These are phyloP conservation scores for Pseudogymnoascus destructans DNA, from an alignment of 2,329 filamentous ascomycete species.

Conservation along the genomic window DNA sequence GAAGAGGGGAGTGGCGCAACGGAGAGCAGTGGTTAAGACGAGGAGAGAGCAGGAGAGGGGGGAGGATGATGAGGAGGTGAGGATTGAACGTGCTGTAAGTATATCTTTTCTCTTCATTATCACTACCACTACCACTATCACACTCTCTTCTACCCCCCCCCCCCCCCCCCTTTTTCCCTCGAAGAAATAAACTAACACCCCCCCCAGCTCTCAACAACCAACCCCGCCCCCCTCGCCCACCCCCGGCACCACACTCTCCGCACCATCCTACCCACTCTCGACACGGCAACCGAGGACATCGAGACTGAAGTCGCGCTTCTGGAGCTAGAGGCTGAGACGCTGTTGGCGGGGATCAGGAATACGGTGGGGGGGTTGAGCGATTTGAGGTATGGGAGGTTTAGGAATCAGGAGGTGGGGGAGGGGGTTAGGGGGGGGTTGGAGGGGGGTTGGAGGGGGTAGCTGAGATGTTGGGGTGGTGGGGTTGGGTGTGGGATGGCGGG, in stretches of 20 bases:
- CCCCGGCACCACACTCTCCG: conserved; percentile 41
- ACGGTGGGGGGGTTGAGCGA: conserved; percentile 66
- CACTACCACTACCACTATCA: neutral
- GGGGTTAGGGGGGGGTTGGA: conserved; percentile 56
- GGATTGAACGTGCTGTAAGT: conserved; percentile 43
- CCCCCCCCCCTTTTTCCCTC: too few relatives aligned
- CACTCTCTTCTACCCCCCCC: neutral
- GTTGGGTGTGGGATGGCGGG: neutral
- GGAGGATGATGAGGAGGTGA: conserved; percentile 33
- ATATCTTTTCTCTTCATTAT: conserved; percentile 11
- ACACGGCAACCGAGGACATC: conserved; percentile 50
- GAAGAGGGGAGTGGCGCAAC: conserved; percentile 44
- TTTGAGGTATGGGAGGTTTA: conserved; percentile 65
- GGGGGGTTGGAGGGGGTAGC: conserved; percentile 36
- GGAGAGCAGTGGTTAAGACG: conserved; percentile 42
- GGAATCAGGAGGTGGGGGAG: conserved; percentile 47
- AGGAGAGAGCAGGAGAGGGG: conserved; percentile 40
- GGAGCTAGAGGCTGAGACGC: conserved; percentile 47
- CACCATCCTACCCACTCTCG: conserved; percentile 56
- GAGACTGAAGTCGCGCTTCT: conserved; percentile 54
- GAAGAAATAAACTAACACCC: neutral
- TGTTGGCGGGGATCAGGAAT: conserved; percentile 49
- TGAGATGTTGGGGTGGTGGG: neutral
- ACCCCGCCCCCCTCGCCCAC: neutral
- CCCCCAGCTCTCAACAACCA: neutral